These are phyloP conservation scores for Gaultheria prostrata DNA, from an alignment of 148 eudicot species.

Conservation along the genomic window DNA sequence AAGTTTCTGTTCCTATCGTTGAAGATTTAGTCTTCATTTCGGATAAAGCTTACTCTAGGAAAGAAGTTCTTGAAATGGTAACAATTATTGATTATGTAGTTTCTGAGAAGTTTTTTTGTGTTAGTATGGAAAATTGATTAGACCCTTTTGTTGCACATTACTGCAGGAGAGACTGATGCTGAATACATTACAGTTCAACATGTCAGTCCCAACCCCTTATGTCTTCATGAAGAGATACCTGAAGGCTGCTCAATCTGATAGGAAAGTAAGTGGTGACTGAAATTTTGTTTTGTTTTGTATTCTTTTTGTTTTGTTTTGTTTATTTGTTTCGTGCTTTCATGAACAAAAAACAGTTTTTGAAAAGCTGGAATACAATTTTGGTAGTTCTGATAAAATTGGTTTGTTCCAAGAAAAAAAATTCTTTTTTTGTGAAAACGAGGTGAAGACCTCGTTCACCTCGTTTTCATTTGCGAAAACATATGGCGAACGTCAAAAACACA, in stretches of 20 bases:
- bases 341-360: background rate
- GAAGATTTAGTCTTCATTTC: constrained; percentile 84
- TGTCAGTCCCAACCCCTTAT: constrained; percentile 78
- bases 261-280: constrained; percentile 28
- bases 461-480: no score
- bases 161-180: constrained; percentile 71
- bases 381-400: no score
- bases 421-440: no score
- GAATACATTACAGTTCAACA: constrained; percentile 68
- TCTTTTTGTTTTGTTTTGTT: background rate
- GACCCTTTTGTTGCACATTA: background rate
- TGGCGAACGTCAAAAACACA: no score
- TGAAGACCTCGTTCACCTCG: no score
- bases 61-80: constrained; percentile 87
- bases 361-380: no score
- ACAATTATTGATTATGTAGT: background rate
- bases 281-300: background rate
- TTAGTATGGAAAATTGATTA: background rate
- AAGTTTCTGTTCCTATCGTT: constrained; percentile 80
- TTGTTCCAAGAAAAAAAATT: no score
- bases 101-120: background rate
- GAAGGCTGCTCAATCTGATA: constrained; percentile 78
- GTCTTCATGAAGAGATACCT: constrained; percentile 72
- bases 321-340: background rate
- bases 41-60: constrained; percentile 73